phyloP scores from a whole-genome alignment of 2,329 filamentous ascomycete genomes.

The Phaeophleospora eucalypticola region DNA sequence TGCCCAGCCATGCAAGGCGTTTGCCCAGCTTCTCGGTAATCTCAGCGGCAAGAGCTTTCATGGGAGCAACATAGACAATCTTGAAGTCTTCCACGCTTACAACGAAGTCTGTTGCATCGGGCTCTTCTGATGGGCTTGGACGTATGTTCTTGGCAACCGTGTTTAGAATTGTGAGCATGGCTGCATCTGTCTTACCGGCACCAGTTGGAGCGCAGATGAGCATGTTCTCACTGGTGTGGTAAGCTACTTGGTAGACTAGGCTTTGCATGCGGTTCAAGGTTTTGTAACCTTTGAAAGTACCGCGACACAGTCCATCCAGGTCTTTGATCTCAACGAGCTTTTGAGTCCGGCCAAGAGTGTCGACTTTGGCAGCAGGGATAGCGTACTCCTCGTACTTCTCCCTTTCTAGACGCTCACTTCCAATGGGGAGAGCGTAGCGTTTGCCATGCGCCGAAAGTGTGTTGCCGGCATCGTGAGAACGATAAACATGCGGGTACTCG shows the following conservation, averaged over 20 bases:
- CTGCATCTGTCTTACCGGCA: slow-evolving; percentile 93
- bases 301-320: slow-evolving; percentile 81
- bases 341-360: slow-evolving; percentile 66
- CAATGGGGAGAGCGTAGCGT: slow-evolving; percentile 76
- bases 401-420: slow-evolving; percentile 66
- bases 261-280: slow-evolving; percentile 97
- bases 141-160: slow-evolving; percentile 79
- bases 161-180: slow-evolving; percentile 93
- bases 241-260: slow-evolving; percentile 89
- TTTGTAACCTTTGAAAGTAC: slow-evolving; percentile 94
- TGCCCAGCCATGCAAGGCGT: slow-evolving; percentile 86
- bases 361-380: slow-evolving; percentile 78
- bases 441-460: slow-evolving; percentile 73
- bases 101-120: slow-evolving; percentile 69
- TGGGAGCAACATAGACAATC: slow-evolving; percentile 96
- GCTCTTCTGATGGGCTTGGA: slow-evolving; percentile 74
- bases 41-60: slow-evolving; percentile 97
- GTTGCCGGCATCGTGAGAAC: slow-evolving; percentile 76
- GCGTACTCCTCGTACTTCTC: slow-evolving; percentile 82
- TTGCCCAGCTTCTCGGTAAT: slow-evolving; percentile 92
- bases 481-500: slow-evolving; percentile 92
- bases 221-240: slow-evolving; percentile 97
- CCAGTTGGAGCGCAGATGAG: slow-evolving; percentile 96
- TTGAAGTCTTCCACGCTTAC: slow-evolving; percentile 90
- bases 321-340: slow-evolving; percentile 74